Evolutionary conservation across 2,329 filamentous ascomycete genomes (phyloP).

Genomic region (Fusarium avenaceum): DNA sequence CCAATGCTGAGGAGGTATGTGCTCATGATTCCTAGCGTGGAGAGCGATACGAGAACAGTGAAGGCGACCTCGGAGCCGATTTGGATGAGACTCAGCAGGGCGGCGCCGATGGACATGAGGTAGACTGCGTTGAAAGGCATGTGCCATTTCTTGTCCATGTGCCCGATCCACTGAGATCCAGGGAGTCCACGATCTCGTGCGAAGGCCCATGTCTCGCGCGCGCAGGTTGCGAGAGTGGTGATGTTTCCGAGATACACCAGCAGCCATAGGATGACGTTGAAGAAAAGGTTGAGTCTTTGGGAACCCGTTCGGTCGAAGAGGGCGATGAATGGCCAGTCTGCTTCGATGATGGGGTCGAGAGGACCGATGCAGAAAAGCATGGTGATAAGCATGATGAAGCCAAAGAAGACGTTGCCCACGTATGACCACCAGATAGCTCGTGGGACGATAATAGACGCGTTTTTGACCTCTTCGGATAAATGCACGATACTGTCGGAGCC

Average conservation of each 20-base stretch:
- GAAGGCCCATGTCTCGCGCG: constrained; percentile 34
- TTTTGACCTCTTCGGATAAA: constrained; percentile 26
- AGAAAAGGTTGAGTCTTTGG: constrained; percentile 21
- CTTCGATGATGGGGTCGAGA: constrained; percentile 9
- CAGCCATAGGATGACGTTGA: constrained; percentile 28
- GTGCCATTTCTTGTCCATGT: constrained; percentile 38
- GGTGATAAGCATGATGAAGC: constrained; percentile 33
- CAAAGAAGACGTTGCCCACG: constrained; percentile 19
- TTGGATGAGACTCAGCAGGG: constrained; percentile 24
- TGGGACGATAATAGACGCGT: constrained; percentile 18
- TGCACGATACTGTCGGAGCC: constrained; percentile 34
- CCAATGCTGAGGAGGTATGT: constrained; percentile 34
- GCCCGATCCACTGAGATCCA: constrained; percentile 24
- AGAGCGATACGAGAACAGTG: constrained; percentile 20
- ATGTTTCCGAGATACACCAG: constrained; percentile 32
- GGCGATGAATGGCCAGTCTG: constrained; percentile 29
- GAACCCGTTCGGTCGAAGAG: constrained; percentile 26
- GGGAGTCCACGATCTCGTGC: constrained; percentile 24
- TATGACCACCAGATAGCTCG: constrained; percentile 33
- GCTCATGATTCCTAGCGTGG: constrained; percentile 29
- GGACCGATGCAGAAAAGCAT: constrained; percentile 38
- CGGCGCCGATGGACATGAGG: constrained; percentile 32
- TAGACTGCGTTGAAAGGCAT: constrained; percentile 34
- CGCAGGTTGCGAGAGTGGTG: constrained; percentile 30
- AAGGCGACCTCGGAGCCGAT: constrained; percentile 31